A percentile compares a stretch with the other conserved stretches of the same genome.
phyloP scores from a whole-genome alignment of 805 yeast species.

The Sugiyamaella floridensis region DNA sequence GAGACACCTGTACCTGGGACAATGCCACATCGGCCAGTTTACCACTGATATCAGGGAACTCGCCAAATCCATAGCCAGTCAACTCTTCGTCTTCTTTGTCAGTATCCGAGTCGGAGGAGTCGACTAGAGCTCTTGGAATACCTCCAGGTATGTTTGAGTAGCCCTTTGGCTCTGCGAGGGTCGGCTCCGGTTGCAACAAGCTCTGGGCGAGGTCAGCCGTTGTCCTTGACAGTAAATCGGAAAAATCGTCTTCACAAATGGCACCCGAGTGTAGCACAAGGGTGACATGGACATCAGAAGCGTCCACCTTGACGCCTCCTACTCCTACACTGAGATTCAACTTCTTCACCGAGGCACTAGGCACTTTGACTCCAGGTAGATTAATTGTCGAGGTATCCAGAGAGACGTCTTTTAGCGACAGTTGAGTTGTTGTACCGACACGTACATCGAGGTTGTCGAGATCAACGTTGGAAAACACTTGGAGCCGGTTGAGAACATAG shows the following conservation, averaged over 20 bases:
- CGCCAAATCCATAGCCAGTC: constrained; percentile 28
- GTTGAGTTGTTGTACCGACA: constrained; percentile 45
- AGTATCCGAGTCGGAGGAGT: not conserved
- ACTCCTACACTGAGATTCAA: constrained; percentile 55
- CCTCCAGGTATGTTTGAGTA: constrained; percentile 1
- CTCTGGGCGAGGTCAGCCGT: constrained; percentile 68
- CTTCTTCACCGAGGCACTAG: constrained; percentile 53
- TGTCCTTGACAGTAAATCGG: constrained; percentile 58
- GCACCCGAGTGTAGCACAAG: constrained; percentile 24
- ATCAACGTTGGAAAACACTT: constrained; percentile 76
- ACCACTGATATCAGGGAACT: constrained; percentile 23
- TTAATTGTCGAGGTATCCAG: constrained; percentile 65
- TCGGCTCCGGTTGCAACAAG: constrained; percentile 30
- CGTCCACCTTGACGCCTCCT: constrained; percentile 62
- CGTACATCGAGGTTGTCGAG: constrained; percentile 77
- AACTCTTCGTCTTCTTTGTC: constrained; percentile 10
- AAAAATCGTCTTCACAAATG: constrained; percentile 28
- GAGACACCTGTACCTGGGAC: constrained; percentile 26
- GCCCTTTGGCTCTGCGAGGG: constrained; percentile 1
- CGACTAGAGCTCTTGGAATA: not conserved
- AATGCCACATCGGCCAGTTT: constrained; percentile 35
- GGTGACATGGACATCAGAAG: constrained; percentile 48
- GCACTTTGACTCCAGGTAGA: constrained; percentile 55
- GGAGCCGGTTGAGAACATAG: constrained; percentile 72
- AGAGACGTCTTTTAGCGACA: constrained; percentile 48